A percentile compares a stretch with the other conserved stretches of the same genome.
phyloP scores from a whole-genome alignment of 2,329 filamentous ascomycete genomes.

The Pseudofabraea citricarpa region DNA sequence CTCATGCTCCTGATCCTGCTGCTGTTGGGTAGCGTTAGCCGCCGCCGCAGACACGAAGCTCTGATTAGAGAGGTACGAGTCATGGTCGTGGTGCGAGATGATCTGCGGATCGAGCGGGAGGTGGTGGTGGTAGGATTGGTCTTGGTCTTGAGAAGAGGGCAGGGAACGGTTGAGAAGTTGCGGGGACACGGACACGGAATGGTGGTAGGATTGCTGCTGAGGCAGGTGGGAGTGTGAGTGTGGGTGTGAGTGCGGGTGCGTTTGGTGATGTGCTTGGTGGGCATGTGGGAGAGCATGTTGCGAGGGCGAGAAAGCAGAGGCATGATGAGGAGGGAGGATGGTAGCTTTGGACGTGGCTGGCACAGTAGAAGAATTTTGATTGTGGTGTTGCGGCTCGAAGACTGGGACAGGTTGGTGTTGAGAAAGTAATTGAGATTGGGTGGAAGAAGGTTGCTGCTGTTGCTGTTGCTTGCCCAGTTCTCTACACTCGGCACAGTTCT shows the following conservation, averaged over 20 bases:
- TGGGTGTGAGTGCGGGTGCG: too few species aligned
- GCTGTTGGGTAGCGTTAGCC: constrained; percentile 3
- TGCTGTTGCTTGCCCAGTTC: constrained; percentile 57
- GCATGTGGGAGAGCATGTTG: too few species aligned
- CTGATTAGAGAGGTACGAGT: constrained; percentile 23
- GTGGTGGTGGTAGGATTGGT: neutral
- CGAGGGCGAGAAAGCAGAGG: too few species aligned
- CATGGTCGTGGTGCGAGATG: too few species aligned
- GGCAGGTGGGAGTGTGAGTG: too few species aligned
- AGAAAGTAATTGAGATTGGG: constrained; percentile 13
- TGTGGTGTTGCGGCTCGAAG: constrained; percentile 16
- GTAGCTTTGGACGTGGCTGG: too few species aligned
- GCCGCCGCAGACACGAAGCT: constrained; percentile 11
- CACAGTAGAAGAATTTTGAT: too few species aligned
- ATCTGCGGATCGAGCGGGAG: constrained; percentile 51
- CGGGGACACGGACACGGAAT: constrained; percentile 27
- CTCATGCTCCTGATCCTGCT: too few species aligned
- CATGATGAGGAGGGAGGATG: too few species aligned
- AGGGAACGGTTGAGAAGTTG: constrained; percentile 25
- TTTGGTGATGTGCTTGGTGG: too few species aligned
- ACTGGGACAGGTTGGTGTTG: constrained; percentile 5
- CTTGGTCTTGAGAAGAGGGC: constrained; percentile 9
- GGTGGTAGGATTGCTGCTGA: too few species aligned
- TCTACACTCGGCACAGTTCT: constrained; percentile 86
- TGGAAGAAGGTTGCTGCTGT: constrained; percentile 15